Evolutionary conservation across 495 filamentous ascomycete genomes (phyloP).

Genomic region (Neurospora tetraspora): DNA sequence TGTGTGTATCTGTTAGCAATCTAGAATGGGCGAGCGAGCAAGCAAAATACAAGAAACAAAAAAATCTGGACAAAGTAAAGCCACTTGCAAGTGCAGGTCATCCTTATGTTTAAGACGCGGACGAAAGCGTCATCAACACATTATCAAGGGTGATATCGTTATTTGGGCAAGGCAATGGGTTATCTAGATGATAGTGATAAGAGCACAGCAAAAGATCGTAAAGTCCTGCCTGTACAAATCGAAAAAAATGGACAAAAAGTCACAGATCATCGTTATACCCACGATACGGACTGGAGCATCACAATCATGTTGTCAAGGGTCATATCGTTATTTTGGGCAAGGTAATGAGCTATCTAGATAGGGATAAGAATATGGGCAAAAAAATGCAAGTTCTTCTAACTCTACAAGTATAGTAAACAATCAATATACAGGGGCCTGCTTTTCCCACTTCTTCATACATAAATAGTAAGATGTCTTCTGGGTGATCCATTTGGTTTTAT

Average conservation of each 20-base stretch:
- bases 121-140: background rate
- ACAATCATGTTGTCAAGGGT: background rate
- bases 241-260: too few species aligned
- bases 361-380: background rate
- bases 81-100: background rate
- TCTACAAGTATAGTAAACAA: background rate
- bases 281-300: background rate
- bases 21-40: background rate
- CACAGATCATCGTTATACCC: too few species aligned
- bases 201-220: too few species aligned
- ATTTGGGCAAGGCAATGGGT: too few species aligned
- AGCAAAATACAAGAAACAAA: background rate
- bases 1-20: background rate
- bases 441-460: background rate
- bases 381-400: background rate
- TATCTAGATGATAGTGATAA: too few species aligned
- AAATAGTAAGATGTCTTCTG: background rate
- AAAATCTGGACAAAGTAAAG: background rate
- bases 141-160: too few species aligned
- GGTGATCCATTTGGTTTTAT: constrained; percentile 13
- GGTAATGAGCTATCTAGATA: background rate
- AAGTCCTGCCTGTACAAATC: too few species aligned
- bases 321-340: background rate
- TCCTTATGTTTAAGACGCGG: background rate
- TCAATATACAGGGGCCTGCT: background rate